These are phyloP conservation scores for Alternaria viburni DNA, from an alignment of 2,329 filamentous ascomycete species.

Conservation along the genomic window DNA sequence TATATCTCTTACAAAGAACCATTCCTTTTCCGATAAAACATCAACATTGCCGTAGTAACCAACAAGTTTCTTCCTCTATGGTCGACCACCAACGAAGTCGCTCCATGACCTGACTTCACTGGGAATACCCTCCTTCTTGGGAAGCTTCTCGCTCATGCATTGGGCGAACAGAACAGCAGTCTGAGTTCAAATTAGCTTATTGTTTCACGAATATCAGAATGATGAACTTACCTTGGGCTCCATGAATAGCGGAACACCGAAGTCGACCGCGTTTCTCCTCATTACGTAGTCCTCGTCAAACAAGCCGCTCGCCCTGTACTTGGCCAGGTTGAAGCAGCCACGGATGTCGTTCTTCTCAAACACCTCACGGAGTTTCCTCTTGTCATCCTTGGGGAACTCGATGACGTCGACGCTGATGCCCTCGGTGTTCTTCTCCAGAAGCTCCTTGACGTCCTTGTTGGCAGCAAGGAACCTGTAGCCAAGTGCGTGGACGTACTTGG, in stretches of 20 bases:
- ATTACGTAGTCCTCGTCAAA: conserved; percentile 97
- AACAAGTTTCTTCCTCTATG: conserved; percentile 35
- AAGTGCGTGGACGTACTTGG: conserved; percentile 85
- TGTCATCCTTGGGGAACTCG: conserved; percentile 95
- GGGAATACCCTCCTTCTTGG: conserved; percentile 85
- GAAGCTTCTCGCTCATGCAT: conserved; percentile 97
- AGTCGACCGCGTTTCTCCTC: conserved; percentile 97
- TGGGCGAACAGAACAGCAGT: conserved; percentile 94
- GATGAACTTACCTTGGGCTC: conserved; percentile 81
- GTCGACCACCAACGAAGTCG: conserved; percentile 76
- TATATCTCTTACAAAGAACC: conserved; percentile 13
- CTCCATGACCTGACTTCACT: conserved; percentile 93
- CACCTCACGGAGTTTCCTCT: conserved; percentile 90
- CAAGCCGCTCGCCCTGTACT: conserved; percentile 79
- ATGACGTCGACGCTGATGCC: conserved; percentile 83
- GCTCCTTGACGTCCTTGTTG: conserved; percentile 78
- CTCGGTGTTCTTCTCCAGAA: conserved; percentile 76
- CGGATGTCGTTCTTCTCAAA: conserved; percentile 97
- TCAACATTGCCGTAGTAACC: background rate
- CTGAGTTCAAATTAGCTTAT: conserved; percentile 55
- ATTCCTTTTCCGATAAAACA: background rate
- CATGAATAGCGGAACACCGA: conserved; percentile 97
- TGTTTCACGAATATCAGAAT: background rate
- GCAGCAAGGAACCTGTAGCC: conserved; percentile 95
- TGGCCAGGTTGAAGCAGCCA: conserved; percentile 93